Percentiles rank a stretch among this genome's conserved stretches.
Evolutionary conservation across 306 rosid species (phyloP).

Genomic region (Lathyrus tuberosus): DNA sequence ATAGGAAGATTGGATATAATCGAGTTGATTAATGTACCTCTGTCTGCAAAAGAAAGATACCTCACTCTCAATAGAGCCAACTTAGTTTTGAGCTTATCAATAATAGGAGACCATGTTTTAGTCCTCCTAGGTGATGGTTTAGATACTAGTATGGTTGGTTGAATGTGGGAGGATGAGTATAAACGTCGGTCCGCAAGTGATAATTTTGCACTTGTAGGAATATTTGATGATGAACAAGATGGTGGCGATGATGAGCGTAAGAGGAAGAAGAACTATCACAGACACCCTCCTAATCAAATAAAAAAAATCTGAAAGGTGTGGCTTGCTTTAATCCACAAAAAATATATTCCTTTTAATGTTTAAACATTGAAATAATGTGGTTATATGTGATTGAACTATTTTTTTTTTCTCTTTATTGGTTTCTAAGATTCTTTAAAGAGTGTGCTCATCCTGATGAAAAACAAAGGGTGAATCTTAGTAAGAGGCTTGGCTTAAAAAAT

Average conservation of each 20-base stretch:
- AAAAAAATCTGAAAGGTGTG: too few species aligned
- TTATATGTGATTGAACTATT: conserved; percentile 14
- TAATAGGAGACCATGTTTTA: too few species aligned
- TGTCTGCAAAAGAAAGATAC: too few species aligned
- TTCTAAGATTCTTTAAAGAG: conserved; percentile 64
- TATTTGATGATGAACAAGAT: conserved; percentile 85
- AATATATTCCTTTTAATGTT: not conserved
- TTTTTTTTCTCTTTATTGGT: not conserved
- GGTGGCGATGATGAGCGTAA: conserved; percentile 60
- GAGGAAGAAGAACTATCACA: conserved; percentile 77
- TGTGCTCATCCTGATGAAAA: conserved; percentile 88
- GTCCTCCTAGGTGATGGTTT: conserved; percentile 58
- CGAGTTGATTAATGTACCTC: too few species aligned
- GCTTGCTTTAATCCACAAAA: too few species aligned
- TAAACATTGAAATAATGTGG: conserved; percentile 74
- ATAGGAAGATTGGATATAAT: too few species aligned
- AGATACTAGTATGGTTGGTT: conserved; percentile 59
- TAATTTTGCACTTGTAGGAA: conserved; percentile 59
- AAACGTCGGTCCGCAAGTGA: conserved; percentile 91
- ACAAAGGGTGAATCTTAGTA: conserved; percentile 82
- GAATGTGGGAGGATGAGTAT: conserved; percentile 76
- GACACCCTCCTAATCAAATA: too few species aligned
- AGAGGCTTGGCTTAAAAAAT: conserved; percentile 69
- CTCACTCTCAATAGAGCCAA: too few species aligned
- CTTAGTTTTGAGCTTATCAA: too few species aligned